Conservation (phyloP, 768 basidiomycete genomes). For the Saitozyma podzolica region DNA sequence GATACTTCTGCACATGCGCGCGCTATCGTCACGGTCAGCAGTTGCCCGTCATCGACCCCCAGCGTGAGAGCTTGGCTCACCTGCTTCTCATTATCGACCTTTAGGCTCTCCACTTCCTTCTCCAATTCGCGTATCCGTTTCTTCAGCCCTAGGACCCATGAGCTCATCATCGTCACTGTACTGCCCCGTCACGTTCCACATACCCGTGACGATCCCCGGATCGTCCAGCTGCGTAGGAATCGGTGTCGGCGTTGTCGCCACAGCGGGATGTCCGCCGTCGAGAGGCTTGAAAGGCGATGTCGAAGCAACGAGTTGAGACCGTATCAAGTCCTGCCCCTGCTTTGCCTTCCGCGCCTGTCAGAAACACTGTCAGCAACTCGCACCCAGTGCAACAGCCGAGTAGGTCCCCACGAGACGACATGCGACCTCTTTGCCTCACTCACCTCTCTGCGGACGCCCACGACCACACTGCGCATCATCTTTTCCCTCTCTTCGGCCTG, state of each 20-base stretch:
- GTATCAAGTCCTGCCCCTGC: slow-evolving; percentile 36
- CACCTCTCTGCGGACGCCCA: slow-evolving; percentile 43
- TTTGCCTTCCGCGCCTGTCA: slow-evolving; percentile 30
- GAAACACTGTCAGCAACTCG: background rate
- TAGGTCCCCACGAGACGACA: background rate
- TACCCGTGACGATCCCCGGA: background rate
- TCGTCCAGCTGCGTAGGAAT: background rate
- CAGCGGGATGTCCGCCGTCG: background rate
- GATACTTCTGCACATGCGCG: slow-evolving; percentile 3
- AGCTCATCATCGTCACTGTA: background rate
- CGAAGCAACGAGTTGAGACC: slow-evolving; percentile 28
- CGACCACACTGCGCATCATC: slow-evolving; percentile 38
- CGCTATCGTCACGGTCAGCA: slow-evolving; percentile 1
- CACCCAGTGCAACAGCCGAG: background rate
- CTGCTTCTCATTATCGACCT: slow-evolving; percentile 45
- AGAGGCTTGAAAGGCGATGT: background rate
- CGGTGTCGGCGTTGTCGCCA: background rate
- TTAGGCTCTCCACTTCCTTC: slow-evolving; percentile 33
- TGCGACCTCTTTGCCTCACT: slow-evolving; percentile 2
- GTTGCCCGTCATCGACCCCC: background rate
- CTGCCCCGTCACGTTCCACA: background rate
- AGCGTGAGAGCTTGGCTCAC: slow-evolving; percentile 20
- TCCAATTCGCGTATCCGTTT: slow-evolving; percentile 39
- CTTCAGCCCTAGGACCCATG: slow-evolving; percentile 6
- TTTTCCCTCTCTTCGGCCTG: slow-evolving; percentile 36